Evolutionary conservation across 805 yeast species (phyloP), one percentile per base, ranked within the genome.

Genomic region (Candida gorgasii): DNA sequence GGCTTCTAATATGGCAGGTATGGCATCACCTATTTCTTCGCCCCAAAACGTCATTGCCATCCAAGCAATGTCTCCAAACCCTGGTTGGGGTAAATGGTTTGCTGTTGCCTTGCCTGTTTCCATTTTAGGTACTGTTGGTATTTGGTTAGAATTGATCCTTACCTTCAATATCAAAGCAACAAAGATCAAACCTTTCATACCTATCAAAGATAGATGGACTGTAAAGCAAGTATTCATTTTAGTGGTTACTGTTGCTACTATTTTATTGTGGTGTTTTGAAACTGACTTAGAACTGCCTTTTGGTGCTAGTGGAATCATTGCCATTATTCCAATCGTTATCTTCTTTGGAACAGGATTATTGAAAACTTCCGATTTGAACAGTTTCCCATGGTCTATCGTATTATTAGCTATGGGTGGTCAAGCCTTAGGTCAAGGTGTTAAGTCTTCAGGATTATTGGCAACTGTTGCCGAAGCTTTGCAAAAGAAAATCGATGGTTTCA

Each of bases 11-110:
- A 72, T 92, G 36, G 98, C 96, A 16, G 99, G 99, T 50, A 92
- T 90, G 95, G 85, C 96, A 0, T 88, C 96, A 3, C 99, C 99
- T 6, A 92, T 92, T 57, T 90, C 97, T 1, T 88, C 97, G 2
- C 99, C 99, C 1, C 99, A 92, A 59, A 92, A 92, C 62, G 87
- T 92, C 48, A 82, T 92, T 54, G 96, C 97, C 1, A 74, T 92
- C 39, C 90, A 88, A 43, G 71, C 84, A 52, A 92, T 92, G 98
- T 74, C 73, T 43, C 96, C 95, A 1, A 80, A 84, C 36, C 84
- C 84, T 12, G 77, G 79, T 7, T 92, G 99, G 99, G 82, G 84
- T 8, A 86, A 88, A 59, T 92, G 99, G 99, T 93, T 92, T 62
- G 80, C 83, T 6, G 79, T 92, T 35, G 79, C 96, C 0, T 63